Conservation (phyloP, 306 rosid species). For the Abrus pulchellus region DNA sequence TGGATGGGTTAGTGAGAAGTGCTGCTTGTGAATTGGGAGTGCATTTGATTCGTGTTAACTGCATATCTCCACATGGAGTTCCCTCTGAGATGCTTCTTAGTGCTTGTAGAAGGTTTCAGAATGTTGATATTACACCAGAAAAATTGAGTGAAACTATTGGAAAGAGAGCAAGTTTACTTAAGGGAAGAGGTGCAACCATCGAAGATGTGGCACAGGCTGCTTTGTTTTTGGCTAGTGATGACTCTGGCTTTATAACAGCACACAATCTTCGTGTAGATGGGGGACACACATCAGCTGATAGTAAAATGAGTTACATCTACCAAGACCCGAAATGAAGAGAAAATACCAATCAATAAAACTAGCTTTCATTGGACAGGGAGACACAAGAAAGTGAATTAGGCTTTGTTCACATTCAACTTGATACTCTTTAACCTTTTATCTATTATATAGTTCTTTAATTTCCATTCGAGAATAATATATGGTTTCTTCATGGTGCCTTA, state of each 20-base stretch:
- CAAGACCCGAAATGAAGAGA: conserved; percentile 43
- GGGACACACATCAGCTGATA: conserved; percentile 70
- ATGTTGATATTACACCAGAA: conserved; percentile 56
- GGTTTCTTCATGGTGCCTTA: not conserved
- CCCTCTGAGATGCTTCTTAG: conserved; percentile 75
- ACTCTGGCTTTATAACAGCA: conserved; percentile 74
- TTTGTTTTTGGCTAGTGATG: conserved; percentile 71
- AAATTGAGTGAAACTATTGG: conserved; percentile 57
- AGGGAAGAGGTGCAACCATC: conserved; percentile 60
- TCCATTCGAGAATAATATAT: not conserved
- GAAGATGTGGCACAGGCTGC: conserved; percentile 83
- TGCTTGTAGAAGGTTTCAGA: conserved; percentile 54
- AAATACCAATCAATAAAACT: not conserved
- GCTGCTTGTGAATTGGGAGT: conserved; percentile 79
- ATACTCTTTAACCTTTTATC: not conserved
- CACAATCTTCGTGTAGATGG: conserved; percentile 84
- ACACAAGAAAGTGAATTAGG: not conserved
- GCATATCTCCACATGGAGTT: conserved; percentile 84
- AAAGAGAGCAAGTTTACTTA: conserved; percentile 66
- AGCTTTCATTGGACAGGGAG: not conserved
- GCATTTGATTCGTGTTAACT: conserved; percentile 79
- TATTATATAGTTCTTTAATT: not conserved
- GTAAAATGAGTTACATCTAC: conserved; percentile 63
- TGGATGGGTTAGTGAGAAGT: conserved; percentile 72
- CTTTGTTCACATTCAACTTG: not conserved